Percentiles rank a stretch among this genome's conserved stretches.
phyloP scores from a whole-genome alignment of 176 grass and related monocot genomes.

The Saccharum officinarum region DNA sequence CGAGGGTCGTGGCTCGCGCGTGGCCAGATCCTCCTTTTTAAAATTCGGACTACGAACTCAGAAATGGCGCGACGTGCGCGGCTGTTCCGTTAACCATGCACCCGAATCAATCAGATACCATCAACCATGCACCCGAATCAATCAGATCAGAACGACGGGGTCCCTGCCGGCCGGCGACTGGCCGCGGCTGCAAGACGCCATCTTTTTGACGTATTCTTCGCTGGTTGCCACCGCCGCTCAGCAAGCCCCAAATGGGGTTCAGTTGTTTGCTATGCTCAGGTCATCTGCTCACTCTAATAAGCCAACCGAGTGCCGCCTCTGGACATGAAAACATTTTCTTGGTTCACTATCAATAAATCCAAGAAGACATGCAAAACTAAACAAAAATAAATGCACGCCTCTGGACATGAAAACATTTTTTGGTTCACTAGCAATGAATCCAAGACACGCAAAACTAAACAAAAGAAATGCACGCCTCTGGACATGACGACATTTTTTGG shows the following conservation, averaged over 20 bases:
- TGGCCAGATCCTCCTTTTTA: neutral
- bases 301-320: neutral
- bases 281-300: neutral
- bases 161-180: neutral
- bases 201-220: neutral
- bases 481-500: neutral
- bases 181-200: neutral
- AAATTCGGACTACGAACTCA: neutral
- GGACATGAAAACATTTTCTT: neutral
- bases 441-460: neutral
- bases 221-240: neutral
- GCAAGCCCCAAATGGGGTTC: neutral
- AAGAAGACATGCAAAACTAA: neutral
- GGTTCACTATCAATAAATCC: neutral
- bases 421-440: neutral
- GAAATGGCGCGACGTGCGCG: slow-evolving; percentile 8
- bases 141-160: neutral
- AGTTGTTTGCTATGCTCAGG: neutral
- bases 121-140: neutral
- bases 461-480: neutral
- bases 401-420: neutral
- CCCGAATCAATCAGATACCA: neutral
- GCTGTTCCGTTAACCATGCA: neutral
- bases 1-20: slow-evolving; percentile 24
- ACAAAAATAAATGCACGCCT: neutral